phyloP scores from a whole-genome alignment of 345 rosid species.

The Corchorus capsularis region DNA sequence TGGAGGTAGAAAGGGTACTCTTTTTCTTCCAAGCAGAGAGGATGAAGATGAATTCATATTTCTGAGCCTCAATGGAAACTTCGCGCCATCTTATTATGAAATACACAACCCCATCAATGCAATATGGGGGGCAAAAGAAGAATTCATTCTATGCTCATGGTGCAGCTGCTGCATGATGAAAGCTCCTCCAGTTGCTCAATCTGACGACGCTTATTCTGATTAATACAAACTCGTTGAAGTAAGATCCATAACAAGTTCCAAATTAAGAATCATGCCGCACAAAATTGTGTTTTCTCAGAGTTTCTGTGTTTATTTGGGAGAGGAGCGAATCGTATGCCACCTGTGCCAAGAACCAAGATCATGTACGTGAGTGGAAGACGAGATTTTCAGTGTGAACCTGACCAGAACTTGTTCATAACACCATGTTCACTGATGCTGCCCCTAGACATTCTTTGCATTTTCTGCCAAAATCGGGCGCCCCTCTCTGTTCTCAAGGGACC shows the following conservation, averaged over 20 bases:
- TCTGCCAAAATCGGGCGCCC: constrained; percentile 65
- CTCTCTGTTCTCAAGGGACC: constrained; percentile 62
- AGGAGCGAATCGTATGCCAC: background rate
- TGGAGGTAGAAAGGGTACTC: background rate
- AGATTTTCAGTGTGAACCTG: constrained; percentile 55
- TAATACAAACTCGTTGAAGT: background rate
- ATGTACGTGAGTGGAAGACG: constrained; percentile 12
- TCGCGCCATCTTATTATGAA: background rate
- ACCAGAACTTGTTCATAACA: constrained; percentile 42
- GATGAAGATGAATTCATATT: background rate
- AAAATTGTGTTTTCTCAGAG: background rate
- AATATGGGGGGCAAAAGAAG: background rate
- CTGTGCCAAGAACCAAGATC: background rate
- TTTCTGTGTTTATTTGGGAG: constrained; percentile 6
- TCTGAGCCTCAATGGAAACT: constrained; percentile 4
- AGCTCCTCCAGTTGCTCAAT: background rate
- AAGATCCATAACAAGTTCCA: background rate
- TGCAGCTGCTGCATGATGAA: background rate
- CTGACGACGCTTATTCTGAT: constrained; percentile 1
- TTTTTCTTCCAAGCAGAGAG: background rate
- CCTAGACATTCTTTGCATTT: constrained; percentile 52
- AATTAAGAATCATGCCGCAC: constrained; percentile 1
- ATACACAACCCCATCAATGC: background rate
- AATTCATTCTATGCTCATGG: background rate
- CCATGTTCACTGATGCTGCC: constrained; percentile 79